phyloP scores from a whole-genome alignment of 2,329 filamentous ascomycete species.

The Pseudogymnoascus sp. region DNA sequence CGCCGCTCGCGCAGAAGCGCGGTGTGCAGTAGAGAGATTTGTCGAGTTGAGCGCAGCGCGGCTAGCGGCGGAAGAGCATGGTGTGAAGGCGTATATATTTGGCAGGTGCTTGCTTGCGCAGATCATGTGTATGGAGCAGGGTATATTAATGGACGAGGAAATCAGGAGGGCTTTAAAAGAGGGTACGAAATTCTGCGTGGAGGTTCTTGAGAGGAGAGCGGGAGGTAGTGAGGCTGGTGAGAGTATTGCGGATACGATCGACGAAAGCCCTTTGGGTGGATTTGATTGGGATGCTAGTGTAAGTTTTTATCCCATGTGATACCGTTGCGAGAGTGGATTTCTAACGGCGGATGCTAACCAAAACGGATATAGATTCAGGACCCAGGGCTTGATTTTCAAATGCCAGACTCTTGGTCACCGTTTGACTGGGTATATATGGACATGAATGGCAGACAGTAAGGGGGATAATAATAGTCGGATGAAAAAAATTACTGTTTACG shows the following conservation, averaged over 20 bases:
- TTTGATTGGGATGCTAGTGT: constrained; percentile 1
- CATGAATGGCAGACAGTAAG: not conserved
- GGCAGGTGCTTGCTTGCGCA: constrained; percentile 33
- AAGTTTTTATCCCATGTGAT: not conserved
- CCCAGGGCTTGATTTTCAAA: not conserved
- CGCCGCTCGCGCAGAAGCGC: constrained; percentile 25
- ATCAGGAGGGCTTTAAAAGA: constrained; percentile 2
- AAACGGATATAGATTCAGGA: not conserved
- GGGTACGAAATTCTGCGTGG: constrained; percentile 4
- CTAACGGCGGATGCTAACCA: not conserved
- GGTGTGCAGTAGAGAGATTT: constrained; percentile 16
- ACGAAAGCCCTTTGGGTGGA: not conserved
- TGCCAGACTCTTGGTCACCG: not conserved
- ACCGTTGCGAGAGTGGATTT: not conserved
- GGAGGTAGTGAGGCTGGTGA: not conserved
- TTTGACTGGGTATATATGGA: constrained; percentile 6
- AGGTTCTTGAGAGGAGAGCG: not conserved
- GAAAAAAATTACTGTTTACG: not conserved
- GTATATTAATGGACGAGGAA: not conserved
- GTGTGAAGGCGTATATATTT: constrained; percentile 36
- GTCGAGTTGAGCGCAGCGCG: constrained; percentile 23
- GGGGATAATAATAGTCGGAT: too few species aligned
- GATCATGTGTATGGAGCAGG: constrained; percentile 23
- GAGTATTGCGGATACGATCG: not conserved
- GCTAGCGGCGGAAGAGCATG: constrained; percentile 35